These are phyloP conservation scores for Vigna angularis DNA, from an alignment of 306 rosid genomes.

Conservation along the genomic window DNA sequence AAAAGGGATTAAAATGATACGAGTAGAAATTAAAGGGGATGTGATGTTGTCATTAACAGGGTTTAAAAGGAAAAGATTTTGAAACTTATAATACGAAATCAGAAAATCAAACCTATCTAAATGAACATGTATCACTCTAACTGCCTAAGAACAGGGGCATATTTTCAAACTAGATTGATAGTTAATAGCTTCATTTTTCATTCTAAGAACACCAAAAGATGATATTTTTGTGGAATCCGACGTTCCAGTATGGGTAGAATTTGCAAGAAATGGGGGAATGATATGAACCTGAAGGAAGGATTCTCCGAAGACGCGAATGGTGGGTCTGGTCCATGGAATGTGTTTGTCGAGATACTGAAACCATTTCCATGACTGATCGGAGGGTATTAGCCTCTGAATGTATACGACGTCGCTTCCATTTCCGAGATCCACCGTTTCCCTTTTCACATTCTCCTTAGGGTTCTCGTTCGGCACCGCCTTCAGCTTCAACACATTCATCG, in stretches of 20 bases:
- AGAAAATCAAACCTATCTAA: not conserved
- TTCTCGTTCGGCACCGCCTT: slow-evolving; percentile 45
- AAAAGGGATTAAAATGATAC: too few relatives aligned
- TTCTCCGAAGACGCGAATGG: slow-evolving; percentile 82
- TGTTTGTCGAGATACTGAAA: slow-evolving; percentile 69
- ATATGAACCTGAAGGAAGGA: slow-evolving; percentile 68
- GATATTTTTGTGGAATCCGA: slow-evolving; percentile 16
- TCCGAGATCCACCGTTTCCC: slow-evolving; percentile 65
- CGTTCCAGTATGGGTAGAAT: not conserved
- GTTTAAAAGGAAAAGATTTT: too few relatives aligned
- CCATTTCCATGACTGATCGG: slow-evolving; percentile 75
- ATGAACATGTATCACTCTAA: not conserved
- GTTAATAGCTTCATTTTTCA: not conserved
- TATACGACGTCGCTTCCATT: slow-evolving; percentile 79
- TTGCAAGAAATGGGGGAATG: not conserved
- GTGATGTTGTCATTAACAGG: too few relatives aligned
- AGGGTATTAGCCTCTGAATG: slow-evolving; percentile 60
- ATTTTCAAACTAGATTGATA: too few relatives aligned
- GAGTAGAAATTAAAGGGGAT: too few relatives aligned
- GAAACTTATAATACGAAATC: too few relatives aligned
- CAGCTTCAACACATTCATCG: slow-evolving; percentile 64
- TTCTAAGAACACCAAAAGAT: slow-evolving; percentile 11
- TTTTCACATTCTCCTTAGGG: slow-evolving; percentile 49
- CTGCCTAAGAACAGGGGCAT: not conserved
- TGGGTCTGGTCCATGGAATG: slow-evolving; percentile 91